Conservation (phyloP, 495 filamentous ascomycete genomes). For the Lasiosphaeris hirsuta region DNA sequence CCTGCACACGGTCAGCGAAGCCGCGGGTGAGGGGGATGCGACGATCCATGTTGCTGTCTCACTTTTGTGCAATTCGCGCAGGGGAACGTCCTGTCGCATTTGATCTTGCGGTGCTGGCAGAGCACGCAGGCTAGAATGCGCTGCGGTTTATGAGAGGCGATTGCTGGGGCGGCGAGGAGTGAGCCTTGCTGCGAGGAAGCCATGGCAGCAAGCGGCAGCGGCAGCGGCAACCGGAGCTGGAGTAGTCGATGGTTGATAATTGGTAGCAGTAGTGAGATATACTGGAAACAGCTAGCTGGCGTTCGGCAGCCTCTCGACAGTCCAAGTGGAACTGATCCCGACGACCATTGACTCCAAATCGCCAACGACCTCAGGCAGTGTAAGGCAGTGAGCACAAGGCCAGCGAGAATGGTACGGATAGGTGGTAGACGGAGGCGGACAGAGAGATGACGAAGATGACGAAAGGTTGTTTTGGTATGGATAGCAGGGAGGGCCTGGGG, state of each 20-base stretch:
- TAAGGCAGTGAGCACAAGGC: background rate
- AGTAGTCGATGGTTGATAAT: too few species aligned
- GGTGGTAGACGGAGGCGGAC: background rate
- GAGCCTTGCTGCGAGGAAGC: constrained; percentile 3
- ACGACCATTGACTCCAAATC: too few species aligned
- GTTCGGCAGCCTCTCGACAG: too few species aligned
- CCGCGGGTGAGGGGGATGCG: background rate
- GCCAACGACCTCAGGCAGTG: too few species aligned
- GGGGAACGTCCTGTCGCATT: constrained; percentile 65
- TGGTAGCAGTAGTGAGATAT: too few species aligned
- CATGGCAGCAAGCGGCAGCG: background rate
- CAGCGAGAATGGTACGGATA: background rate
- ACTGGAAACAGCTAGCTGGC: too few species aligned
- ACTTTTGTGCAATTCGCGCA: constrained; percentile 63
- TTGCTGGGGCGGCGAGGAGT: background rate
- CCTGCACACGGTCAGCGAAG: constrained; percentile 26
- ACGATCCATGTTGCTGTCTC: constrained; percentile 1
- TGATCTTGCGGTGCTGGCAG: constrained; percentile 66
- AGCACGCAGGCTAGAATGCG: constrained; percentile 40
- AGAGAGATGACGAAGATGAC: constrained; percentile 1
- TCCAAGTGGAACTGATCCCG: too few species aligned
- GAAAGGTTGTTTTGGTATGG: background rate
- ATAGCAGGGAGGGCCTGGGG: too few species aligned
- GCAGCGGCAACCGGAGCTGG: too few species aligned
- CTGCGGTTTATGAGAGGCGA: constrained; percentile 21